These are phyloP conservation scores for Cordia subcordata DNA, from an alignment of 257 asterid species.

Conservation along the genomic window DNA sequence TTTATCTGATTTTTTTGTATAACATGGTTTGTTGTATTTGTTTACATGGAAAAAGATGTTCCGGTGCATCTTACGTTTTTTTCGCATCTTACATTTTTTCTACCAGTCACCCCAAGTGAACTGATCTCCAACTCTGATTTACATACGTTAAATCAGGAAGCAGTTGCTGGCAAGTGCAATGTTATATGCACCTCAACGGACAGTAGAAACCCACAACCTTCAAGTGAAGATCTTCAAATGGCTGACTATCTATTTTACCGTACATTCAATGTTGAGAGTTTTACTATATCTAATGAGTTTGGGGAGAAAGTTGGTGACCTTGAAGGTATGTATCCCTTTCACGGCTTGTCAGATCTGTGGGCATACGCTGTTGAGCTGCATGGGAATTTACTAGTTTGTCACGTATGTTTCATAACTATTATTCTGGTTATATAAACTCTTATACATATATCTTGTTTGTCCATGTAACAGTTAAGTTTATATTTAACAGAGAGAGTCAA, in stretches of 20 bases:
- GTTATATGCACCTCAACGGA: constrained; percentile 74
- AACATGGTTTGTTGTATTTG: no score
- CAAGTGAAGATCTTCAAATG: constrained; percentile 51
- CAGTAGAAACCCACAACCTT: constrained; percentile 74
- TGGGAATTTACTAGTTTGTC: neutral
- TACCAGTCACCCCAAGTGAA: neutral
- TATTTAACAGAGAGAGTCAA: constrained; percentile 53
- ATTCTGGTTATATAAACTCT: constrained; percentile 22
- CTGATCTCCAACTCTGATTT: constrained; percentile 3
- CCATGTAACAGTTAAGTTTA: constrained; percentile 49
- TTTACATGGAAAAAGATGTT: no score
- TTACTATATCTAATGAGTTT: constrained; percentile 45
- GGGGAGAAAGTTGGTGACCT: constrained; percentile 66
- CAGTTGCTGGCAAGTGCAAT: constrained; percentile 84
- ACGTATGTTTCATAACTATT: constrained; percentile 9
- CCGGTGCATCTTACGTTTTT: no score
- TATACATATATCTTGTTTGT: constrained; percentile 7
- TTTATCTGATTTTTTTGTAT: no score
- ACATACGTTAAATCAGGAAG: constrained; percentile 51
- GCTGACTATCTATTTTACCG: constrained; percentile 76
- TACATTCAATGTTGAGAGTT: constrained; percentile 60
- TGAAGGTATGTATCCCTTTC: constrained; percentile 50
- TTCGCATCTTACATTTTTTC: no score
- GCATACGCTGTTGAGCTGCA: neutral
- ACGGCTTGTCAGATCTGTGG: neutral